Evolutionary conservation across 306 rosid genomes (phyloP).

Genomic region (Acacia melanoxylon): DNA sequence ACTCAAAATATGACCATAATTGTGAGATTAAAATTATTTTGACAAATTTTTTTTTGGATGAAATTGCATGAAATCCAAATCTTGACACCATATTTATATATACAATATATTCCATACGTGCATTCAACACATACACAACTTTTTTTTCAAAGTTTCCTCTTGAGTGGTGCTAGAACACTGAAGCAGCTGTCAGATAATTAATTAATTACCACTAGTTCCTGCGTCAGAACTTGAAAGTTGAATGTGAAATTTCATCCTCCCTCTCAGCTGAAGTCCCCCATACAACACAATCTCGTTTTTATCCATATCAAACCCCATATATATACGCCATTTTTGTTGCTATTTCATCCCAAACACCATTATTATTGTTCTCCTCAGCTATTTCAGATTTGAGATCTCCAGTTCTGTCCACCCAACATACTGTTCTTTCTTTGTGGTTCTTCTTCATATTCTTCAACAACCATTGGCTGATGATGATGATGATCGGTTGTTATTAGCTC

Average conservation of each 20-base stretch:
- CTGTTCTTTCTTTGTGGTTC: not conserved
- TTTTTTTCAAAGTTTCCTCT: not conserved
- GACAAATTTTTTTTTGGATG: too few relatives aligned
- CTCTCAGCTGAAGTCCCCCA: too few relatives aligned
- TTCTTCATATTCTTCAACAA: slow-evolving; percentile 1
- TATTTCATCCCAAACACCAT: slow-evolving; percentile 37
- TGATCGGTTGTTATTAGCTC: not conserved
- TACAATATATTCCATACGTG: not conserved
- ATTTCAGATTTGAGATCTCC: slow-evolving; percentile 50
- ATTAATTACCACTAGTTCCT: slow-evolving; percentile 16
- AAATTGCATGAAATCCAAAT: not conserved
- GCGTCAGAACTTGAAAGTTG: slow-evolving; percentile 29
- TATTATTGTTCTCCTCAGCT: slow-evolving; percentile 27
- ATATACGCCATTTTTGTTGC: too few relatives aligned
- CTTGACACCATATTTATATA: not conserved
- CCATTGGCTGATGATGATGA: slow-evolving; percentile 8
- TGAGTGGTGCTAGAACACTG: slow-evolving; percentile 18
- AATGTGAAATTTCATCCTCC: slow-evolving; percentile 47
- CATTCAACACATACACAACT: not conserved
- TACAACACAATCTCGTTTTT: too few relatives aligned
- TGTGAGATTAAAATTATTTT: too few relatives aligned
- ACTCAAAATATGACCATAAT: not conserved
- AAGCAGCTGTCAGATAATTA: slow-evolving; percentile 27
- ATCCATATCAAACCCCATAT: too few relatives aligned
- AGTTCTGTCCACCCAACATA: slow-evolving; percentile 40